Evolutionary conservation across 768 basidiomycete species (phyloP).

Genomic region (Lactarius indigo): DNA sequence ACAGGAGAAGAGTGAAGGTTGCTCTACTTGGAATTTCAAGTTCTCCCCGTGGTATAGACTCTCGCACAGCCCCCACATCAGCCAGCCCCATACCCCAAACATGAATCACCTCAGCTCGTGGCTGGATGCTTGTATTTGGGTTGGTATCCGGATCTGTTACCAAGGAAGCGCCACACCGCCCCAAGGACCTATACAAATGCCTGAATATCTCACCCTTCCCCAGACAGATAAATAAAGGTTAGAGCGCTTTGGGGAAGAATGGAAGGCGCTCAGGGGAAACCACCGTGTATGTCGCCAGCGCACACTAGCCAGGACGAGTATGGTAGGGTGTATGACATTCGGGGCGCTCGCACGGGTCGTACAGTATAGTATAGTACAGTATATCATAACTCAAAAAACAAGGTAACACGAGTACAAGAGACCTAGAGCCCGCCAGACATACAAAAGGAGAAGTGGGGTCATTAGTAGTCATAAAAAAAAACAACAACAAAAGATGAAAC

Average conservation of each 20-base stretch:
- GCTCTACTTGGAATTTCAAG: neutral
- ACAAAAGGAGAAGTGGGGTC: neutral
- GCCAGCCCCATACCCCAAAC: neutral
- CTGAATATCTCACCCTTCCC: neutral
- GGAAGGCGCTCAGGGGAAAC: neutral
- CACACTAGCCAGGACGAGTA: conserved; percentile 5
- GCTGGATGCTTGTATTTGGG: neutral
- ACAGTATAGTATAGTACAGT: conserved; percentile 7
- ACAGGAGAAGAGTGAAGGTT: neutral
- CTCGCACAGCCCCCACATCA: neutral
- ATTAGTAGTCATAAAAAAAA: conserved; percentile 4
- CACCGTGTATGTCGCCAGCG: neutral
- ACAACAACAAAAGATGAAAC: conserved; percentile 7
- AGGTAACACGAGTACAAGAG: neutral
- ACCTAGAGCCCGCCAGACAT: neutral
- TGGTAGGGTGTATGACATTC: conserved; percentile 2
- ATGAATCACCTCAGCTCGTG: neutral
- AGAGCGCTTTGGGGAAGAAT: neutral
- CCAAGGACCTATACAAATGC: neutral
- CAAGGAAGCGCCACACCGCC: neutral
- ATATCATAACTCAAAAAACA: neutral
- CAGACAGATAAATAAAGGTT: conserved; percentile 1
- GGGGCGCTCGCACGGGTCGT: neutral
- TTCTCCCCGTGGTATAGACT: neutral
- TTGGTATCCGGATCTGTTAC: neutral